Evolutionary conservation across 2,329 filamentous ascomycete species (phyloP), one percentile per base, ranked within the genome.

Genomic region (Falciphora oryzae): DNA sequence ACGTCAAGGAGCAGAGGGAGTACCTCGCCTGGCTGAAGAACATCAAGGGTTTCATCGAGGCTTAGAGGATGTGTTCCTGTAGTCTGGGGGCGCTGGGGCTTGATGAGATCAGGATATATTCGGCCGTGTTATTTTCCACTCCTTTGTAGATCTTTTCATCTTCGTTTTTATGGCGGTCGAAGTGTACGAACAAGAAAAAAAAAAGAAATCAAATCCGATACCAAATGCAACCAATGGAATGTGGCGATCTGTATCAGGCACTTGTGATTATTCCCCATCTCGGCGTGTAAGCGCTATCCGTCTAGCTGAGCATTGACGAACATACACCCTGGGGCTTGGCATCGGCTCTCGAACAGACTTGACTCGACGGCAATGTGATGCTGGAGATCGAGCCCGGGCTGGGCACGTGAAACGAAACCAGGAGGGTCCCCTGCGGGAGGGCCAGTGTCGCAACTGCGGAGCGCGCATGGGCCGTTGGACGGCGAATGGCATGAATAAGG

Each of bases 1-100:
- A 98, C 75, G 87, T 91, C 79, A 99, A 99, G 89, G 95, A 99
- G 86, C 94, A 98, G 86, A 90, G 88, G 80, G 95, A 99, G 84
- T 99, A 99, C 78, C 81, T 96, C 67, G 81, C 85, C 69, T 99
- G 96, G 95, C 81, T 99, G 77, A 85, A 88, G 77, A 91, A 90
- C 75, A 85, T 97, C 78, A 95, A 94, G 87, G 81, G 79, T 68
- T 97, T 98, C 74, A 82, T 97, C 70, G 89, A 91, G 75, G 88
- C 87, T 67, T 92, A 81, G 76, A 65, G 14, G 10, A 53, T 25
- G 22, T 22, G 44, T 22, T 25, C 44, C n/a, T 8, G 18, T 57
- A 59, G 14, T 14, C 13, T 27, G 27, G 31, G 18, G 22, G 44
- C 44, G 44, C 22, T 25, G n/a, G n/a, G 29, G 22, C 38, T 44